Evolutionary conservation across 2,329 filamentous ascomycete species (phyloP).

Genomic region (Exutisphaerella laricina): DNA sequence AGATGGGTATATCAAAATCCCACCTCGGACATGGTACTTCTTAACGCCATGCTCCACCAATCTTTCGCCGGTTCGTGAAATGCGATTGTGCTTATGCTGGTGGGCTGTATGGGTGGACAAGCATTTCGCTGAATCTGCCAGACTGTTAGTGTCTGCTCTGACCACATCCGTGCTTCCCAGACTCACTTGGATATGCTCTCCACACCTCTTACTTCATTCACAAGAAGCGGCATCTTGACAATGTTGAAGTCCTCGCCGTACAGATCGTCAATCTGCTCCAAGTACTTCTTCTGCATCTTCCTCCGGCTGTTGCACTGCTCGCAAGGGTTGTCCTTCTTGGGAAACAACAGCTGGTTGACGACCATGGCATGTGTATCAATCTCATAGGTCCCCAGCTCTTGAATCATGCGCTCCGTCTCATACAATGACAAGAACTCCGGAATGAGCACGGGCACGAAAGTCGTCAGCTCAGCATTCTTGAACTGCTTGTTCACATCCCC

Average conservation of each 20-base stretch:
- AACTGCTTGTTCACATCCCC: constrained; percentile 95
- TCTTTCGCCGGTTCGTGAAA: neutral
- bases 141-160: constrained; percentile 23
- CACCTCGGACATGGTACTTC: neutral
- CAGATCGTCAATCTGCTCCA: constrained; percentile 96
- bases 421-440: constrained; percentile 95
- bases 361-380: constrained; percentile 98
- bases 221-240: constrained; percentile 92
- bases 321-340: constrained; percentile 75
- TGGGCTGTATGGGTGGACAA: constrained; percentile 68
- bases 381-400: constrained; percentile 85
- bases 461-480: constrained; percentile 92
- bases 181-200: constrained; percentile 73
- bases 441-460: constrained; percentile 97
- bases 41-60: constrained; percentile 2
- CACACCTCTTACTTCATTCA: constrained; percentile 93
- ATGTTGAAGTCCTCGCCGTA: constrained; percentile 98
- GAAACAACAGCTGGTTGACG: constrained; percentile 95
- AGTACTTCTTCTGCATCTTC: constrained; percentile 99
- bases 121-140: constrained; percentile 68
- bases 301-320: constrained; percentile 91
- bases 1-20: constrained; percentile 2
- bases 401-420: constrained; percentile 99
- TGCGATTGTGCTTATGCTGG: constrained; percentile 38
- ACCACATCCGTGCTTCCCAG: neutral